A percentile compares a stretch with the other conserved stretches of the same genome.
Conservation (phyloP, 2,329 filamentous ascomycete species). For the Bipolaris bicolor region DNA sequence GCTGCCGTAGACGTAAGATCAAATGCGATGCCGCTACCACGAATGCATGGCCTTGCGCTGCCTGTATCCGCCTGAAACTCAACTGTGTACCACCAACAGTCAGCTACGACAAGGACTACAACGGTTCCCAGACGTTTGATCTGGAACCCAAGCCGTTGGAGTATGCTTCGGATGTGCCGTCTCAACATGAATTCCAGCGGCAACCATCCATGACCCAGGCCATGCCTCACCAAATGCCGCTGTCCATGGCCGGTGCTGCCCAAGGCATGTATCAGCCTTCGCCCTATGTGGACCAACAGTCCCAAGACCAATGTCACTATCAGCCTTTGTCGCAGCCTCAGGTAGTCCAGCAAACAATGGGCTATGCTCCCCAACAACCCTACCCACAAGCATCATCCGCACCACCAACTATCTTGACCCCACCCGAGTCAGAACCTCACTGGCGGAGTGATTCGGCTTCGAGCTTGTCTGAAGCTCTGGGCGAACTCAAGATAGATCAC, state of each 20-base stretch:
- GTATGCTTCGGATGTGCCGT: slow-evolving; percentile 47
- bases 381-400: slow-evolving; percentile 40
- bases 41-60: slow-evolving; percentile 96
- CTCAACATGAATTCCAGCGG: slow-evolving; percentile 51
- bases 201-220: slow-evolving; percentile 40
- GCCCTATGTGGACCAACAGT: slow-evolving; percentile 42
- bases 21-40: slow-evolving; percentile 97
- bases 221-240: slow-evolving; percentile 38
- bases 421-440: slow-evolving; percentile 58
- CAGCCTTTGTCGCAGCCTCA: slow-evolving; percentile 44
- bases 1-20: slow-evolving; percentile 92
- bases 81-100: slow-evolving; percentile 90
- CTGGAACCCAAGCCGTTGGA: slow-evolving; percentile 49
- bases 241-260: slow-evolving; percentile 38
- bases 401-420: slow-evolving; percentile 40
- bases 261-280: slow-evolving; percentile 47
- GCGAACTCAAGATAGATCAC: slow-evolving; percentile 85
- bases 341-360: slow-evolving; percentile 41
- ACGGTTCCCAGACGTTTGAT: slow-evolving; percentile 50
- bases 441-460: slow-evolving; percentile 57
- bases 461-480: slow-evolving; percentile 79
- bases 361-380: slow-evolving; percentile 41
- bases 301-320: slow-evolving; percentile 47
- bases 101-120: slow-evolving; percentile 69
- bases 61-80: slow-evolving; percentile 88